Conservation (phyloP, 352 stramenopile genomes). For the Phytopythium oedochilum region DNA sequence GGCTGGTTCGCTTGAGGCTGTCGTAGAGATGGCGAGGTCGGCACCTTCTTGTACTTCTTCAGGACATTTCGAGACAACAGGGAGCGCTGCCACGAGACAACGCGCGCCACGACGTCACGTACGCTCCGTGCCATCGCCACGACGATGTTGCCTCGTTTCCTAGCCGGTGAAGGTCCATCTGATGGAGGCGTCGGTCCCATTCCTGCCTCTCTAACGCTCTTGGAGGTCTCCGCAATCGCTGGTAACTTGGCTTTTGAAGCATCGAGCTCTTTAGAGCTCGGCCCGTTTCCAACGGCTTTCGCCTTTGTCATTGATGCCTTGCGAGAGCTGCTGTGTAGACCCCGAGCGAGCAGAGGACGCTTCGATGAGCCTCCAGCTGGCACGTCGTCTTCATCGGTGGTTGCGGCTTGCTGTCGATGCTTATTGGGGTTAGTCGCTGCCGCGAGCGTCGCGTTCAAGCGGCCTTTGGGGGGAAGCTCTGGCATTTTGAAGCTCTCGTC, state of each 20-base stretch:
- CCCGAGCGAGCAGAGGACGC: not conserved
- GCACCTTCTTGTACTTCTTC: constrained; percentile 1
- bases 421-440: not conserved
- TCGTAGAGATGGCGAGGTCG: not conserved
- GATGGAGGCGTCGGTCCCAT: not conserved
- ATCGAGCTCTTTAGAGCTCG: not conserved
- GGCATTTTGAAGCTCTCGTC: constrained; percentile 84
- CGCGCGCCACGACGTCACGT: not conserved
- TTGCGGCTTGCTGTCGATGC: not conserved
- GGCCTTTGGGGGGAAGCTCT: constrained; percentile 48
- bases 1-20: constrained; percentile 2
- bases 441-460: constrained; percentile 6
- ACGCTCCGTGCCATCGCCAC: not conserved
- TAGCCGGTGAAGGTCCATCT: not conserved
- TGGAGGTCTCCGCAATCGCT: not conserved
- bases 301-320: not conserved
- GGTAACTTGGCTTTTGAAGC: not conserved
- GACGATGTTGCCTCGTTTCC: not conserved
- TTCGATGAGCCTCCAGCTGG: not conserved
- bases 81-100: not conserved
- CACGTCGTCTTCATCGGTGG: not conserved
- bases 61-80: not conserved
- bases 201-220: not conserved
- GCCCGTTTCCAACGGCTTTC: not conserved
- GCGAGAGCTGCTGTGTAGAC: not conserved